phyloP scores from a whole-genome alignment of 2,329 filamentous ascomycete species.

The Penicillium digitatum region DNA sequence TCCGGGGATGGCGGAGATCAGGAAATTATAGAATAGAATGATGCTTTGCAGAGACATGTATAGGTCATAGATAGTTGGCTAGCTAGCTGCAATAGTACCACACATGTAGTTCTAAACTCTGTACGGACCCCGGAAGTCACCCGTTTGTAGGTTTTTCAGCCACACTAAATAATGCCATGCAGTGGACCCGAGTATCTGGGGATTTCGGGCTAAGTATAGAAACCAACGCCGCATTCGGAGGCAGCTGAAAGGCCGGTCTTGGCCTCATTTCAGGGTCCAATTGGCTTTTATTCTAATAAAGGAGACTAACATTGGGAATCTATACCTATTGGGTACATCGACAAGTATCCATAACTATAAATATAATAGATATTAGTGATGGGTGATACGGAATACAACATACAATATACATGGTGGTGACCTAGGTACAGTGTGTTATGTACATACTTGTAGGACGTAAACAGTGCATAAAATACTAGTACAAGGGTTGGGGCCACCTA shows the following conservation, averaged over 20 bases:
- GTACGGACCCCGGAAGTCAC: too few relatives aligned
- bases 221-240: conserved; percentile 6
- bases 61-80: neutral
- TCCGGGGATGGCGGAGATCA: neutral
- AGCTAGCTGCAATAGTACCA: too few relatives aligned
- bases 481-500: neutral
- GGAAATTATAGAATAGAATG: neutral
- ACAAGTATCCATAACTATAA: neutral
- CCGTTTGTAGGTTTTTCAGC: too few relatives aligned
- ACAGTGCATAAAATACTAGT: neutral
- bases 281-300: neutral
- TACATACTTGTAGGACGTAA: neutral
- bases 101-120: neutral
- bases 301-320: neutral
- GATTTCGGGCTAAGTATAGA: conserved; percentile 7
- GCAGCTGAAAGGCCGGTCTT: conserved; percentile 4
- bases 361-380: neutral
- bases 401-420: too few relatives aligned
- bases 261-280: conserved; percentile 4
- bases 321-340: neutral
- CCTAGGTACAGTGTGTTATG: neutral
- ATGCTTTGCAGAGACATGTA: neutral
- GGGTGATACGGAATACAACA: too few relatives aligned
- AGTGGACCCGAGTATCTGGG: neutral
- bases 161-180: neutral